phyloP scores from a whole-genome alignment of 1,284 basidiomycete species.

The Fomitopsis betulina region DNA sequence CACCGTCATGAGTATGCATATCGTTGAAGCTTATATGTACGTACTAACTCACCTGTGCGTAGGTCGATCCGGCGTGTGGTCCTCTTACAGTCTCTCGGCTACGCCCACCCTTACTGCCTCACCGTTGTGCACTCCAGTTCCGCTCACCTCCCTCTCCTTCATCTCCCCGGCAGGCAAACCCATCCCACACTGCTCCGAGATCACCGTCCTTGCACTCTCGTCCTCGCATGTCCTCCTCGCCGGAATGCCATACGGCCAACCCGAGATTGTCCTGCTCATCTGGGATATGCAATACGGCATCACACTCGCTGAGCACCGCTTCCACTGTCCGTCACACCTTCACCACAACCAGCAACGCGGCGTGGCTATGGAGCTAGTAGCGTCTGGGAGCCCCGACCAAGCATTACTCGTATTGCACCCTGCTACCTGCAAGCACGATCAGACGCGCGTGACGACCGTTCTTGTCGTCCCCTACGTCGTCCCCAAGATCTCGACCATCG shows the following conservation, averaged over 20 bases:
- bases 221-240: slow-evolving; percentile 64
- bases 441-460: slow-evolving; percentile 40
- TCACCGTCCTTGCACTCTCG: slow-evolving; percentile 49
- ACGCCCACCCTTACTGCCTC: slow-evolving; percentile 11
- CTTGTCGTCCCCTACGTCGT: slow-evolving; percentile 53
- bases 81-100: slow-evolving; percentile 38
- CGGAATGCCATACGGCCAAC: slow-evolving; percentile 33
- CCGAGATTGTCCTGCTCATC: slow-evolving; percentile 52
- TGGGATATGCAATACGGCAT: slow-evolving; percentile 75
- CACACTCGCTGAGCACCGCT: slow-evolving; percentile 49
- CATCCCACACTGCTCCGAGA: slow-evolving; percentile 19
- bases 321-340: slow-evolving; percentile 50
- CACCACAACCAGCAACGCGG: slow-evolving; percentile 31
- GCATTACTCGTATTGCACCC: slow-evolving; percentile 53
- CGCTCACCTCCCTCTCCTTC: slow-evolving; percentile 30
- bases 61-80: slow-evolving; percentile 44
- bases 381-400: slow-evolving; percentile 32
- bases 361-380: slow-evolving; percentile 29
- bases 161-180: slow-evolving; percentile 11
- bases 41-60: slow-evolving; percentile 2
- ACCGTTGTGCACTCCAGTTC: slow-evolving; percentile 25
- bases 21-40: slow-evolving; percentile 15
- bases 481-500: slow-evolving; percentile 51
- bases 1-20: slow-evolving; percentile 44
- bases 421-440: slow-evolving; percentile 16